A percentile compares a stretch with the other conserved stretches of the same genome.
These are phyloP conservation scores for Kwoniella sp. DNA, from an alignment of 768 basidiomycete species.

Conservation along the genomic window DNA sequence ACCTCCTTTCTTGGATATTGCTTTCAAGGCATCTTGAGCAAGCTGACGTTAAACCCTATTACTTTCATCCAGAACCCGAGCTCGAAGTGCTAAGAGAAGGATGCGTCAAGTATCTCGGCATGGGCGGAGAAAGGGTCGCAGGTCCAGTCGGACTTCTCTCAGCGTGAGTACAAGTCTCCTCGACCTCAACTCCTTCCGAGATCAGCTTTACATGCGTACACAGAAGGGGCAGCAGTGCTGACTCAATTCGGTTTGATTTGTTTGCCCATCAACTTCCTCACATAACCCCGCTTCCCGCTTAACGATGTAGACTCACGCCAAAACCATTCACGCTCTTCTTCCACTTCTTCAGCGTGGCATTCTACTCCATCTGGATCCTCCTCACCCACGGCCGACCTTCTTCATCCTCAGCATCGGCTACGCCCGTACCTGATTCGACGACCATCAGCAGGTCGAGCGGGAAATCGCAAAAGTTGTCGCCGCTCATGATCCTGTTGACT, in stretches of 20 bases:
- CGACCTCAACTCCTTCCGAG: no score
- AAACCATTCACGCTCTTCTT: slow-evolving; percentile 77
- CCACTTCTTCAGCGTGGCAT: slow-evolving; percentile 94
- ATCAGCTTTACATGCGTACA: no score
- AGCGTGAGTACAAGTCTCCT: slow-evolving; percentile 72
- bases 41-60: no score
- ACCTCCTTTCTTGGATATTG: no score
- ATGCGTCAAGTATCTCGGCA: slow-evolving; percentile 97
- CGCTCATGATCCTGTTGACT: slow-evolving; percentile 2
- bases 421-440: neutral
- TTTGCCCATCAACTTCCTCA: no score
- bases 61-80: slow-evolving; percentile 54
- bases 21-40: no score
- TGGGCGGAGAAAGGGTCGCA: slow-evolving; percentile 81
- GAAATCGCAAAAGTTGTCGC: neutral
- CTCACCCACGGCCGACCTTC: slow-evolving; percentile 66
- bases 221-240: no score
- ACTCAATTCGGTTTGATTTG: no score
- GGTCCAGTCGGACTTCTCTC: slow-evolving; percentile 89
- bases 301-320: slow-evolving; percentile 67
- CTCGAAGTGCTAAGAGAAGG: slow-evolving; percentile 63
- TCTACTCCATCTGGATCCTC: slow-evolving; percentile 90
- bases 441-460: slow-evolving; percentile 57
- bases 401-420: neutral
- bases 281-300: neutral